These are phyloP conservation scores for Leccinum griseonigrum DNA, from an alignment of 1,284 basidiomycete genomes.

Conservation along the genomic window DNA sequence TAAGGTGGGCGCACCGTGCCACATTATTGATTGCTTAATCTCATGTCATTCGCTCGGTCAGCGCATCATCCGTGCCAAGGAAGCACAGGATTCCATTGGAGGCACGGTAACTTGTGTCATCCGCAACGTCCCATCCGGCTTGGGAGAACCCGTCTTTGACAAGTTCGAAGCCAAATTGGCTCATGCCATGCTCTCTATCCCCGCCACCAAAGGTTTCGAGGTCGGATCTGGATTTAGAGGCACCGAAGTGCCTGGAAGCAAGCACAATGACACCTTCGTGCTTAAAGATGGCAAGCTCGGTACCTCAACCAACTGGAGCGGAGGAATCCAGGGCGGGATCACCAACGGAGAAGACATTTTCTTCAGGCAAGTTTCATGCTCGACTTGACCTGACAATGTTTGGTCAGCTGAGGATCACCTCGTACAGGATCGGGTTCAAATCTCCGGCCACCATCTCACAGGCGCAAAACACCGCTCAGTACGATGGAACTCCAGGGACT, in stretches of 20 bases:
- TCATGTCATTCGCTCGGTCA: constrained; percentile 33
- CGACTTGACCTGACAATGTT: background rate
- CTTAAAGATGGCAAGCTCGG: constrained; percentile 73
- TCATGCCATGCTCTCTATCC: constrained; percentile 98
- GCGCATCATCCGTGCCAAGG: constrained; percentile 94
- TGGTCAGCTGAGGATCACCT: constrained; percentile 7
- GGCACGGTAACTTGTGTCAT: constrained; percentile 98
- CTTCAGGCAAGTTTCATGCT: constrained; percentile 67
- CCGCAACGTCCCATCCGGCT: constrained; percentile 83
- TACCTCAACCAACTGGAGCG: constrained; percentile 94
- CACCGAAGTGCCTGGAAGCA: constrained; percentile 90
- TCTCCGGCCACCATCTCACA: constrained; percentile 97
- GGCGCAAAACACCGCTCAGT: constrained; percentile 87
- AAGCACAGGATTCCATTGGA: constrained; percentile 91
- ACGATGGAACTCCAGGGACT: constrained; percentile 86
- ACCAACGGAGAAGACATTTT: constrained; percentile 98
- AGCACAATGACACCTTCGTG: constrained; percentile 93
- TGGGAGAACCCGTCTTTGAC: constrained; percentile 98
- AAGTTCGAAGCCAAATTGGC: constrained; percentile 96
- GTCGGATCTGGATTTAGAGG: constrained; percentile 97
- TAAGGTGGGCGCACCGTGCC: constrained; percentile 47
- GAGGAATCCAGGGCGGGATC: constrained; percentile 98
- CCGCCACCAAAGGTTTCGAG: constrained; percentile 98
- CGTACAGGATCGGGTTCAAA: constrained; percentile 89
- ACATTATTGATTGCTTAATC: constrained; percentile 7